A percentile compares a stretch with the other conserved stretches of the same genome.
These are phyloP conservation scores for Pseudogymnoascus pannorum DNA, from an alignment of 2,329 filamentous ascomycete genomes.

Conservation along the genomic window DNA sequence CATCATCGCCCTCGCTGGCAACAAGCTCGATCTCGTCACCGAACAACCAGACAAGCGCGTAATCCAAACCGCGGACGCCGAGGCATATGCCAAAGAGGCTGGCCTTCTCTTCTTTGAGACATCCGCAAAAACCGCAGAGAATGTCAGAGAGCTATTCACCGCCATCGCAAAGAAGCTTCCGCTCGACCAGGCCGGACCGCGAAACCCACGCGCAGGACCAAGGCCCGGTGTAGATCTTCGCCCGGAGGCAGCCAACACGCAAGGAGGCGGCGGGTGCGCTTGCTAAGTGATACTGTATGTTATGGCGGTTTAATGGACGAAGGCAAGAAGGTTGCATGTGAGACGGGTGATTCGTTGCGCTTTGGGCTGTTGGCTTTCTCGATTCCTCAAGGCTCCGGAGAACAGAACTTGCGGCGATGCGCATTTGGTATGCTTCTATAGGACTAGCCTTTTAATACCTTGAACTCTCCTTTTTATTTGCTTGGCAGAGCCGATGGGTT, in stretches of 20 bases:
- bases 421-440: constrained; percentile 5
- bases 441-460: constrained; percentile 27
- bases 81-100: constrained; percentile 90
- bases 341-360: constrained; percentile 14
- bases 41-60: constrained; percentile 95
- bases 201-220: constrained; percentile 64
- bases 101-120: constrained; percentile 97
- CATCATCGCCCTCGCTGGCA: constrained; percentile 94
- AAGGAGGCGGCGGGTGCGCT: constrained; percentile 53
- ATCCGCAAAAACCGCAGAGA: constrained; percentile 93
- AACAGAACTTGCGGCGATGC: background rate
- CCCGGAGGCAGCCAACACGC: constrained; percentile 45
- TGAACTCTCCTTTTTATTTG: constrained; percentile 20
- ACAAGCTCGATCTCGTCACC: constrained; percentile 93
- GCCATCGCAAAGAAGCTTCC: constrained; percentile 97
- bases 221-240: constrained; percentile 56
- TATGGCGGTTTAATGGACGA: constrained; percentile 37
- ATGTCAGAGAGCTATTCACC: constrained; percentile 91
- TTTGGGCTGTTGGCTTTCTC: background rate
- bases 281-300: constrained; percentile 40
- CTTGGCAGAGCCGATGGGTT: constrained; percentile 2
- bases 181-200: constrained; percentile 88
- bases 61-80: constrained; percentile 79
- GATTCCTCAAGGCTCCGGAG: background rate
- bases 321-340: constrained; percentile 7